These are phyloP conservation scores for Citrus sp. DNA, from an alignment of 345 rosid species.

Conservation along the genomic window DNA sequence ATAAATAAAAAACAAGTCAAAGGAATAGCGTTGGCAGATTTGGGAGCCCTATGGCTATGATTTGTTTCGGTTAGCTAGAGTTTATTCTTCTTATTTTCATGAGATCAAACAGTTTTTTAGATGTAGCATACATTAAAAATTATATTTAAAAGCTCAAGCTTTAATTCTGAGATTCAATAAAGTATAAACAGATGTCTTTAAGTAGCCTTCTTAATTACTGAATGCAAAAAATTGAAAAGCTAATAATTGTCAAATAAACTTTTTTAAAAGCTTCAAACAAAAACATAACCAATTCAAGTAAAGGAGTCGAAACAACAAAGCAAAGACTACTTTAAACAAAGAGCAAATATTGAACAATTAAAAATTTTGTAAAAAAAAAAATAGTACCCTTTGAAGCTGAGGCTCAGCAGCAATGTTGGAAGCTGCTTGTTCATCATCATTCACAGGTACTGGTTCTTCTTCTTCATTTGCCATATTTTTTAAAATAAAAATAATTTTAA, in stretches of 20 bases:
- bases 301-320: not conserved
- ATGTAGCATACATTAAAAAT: not conserved
- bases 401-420: slow-evolving; percentile 18
- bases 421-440: slow-evolving; percentile 17
- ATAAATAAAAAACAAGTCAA: too few relatives aligned
- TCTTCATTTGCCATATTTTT: slow-evolving; percentile 34
- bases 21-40: too few relatives aligned
- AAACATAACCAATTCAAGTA: not conserved
- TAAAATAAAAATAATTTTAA: not conserved
- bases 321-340: not conserved
- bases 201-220: not conserved
- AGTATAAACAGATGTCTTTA: not conserved
- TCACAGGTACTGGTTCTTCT: slow-evolving; percentile 6
- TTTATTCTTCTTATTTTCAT: not conserved
- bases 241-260: not conserved
- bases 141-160: slow-evolving; percentile 5
- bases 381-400: slow-evolving; percentile 28
- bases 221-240: not conserved
- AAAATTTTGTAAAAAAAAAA: not conserved
- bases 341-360: not conserved
- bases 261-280: not conserved
- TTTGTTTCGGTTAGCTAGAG: too few relatives aligned
- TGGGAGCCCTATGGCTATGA: not conserved
- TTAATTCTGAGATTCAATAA: not conserved
- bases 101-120: not conserved